Base-by-base conservation (phyloP, 140 eudicot genomes). In the Ambrosia hybrid region DNA sequence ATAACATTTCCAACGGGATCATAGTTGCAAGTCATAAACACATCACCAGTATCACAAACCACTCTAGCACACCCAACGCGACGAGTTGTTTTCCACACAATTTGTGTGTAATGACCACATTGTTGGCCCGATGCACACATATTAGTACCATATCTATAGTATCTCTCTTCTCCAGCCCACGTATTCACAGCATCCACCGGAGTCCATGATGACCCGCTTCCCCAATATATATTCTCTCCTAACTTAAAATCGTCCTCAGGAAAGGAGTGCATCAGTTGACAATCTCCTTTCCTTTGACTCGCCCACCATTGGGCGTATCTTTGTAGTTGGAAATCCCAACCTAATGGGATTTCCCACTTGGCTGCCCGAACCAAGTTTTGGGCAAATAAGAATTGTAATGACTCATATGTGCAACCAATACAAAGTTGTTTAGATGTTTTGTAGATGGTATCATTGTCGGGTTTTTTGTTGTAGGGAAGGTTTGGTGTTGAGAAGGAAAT, bases 181-280 rank as follows among this genome's bases (percentile, higher is more conserved):
- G 83, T 78, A 8, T 77, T 73, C 2, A 91, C 97, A 0, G 97
- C 96, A 38, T 91, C 96, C 10, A 57, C 51, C 1, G 96, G 84
- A 6, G 79, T 81, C 97, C 97, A 91, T 0, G 82, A 58, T 0
- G 91, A 67, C 0, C 96, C 97, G 16, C 94, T 81, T 0, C 96
- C 97, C 97, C 97, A 91, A 45, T 67, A 91, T 49, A 91, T 91
- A 65, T 89, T 88, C 77, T 91, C 97, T 15, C 97, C 96, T 5
- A 90, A 79, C 81, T 85, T 85, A 62, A 88, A 88, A 56, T 74
- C 90, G 5, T 76, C 83, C 67, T 90, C 96, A 0, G 95, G 95
- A 53, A 90, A 91, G 2, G 98, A 92, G 71, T 92, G 98, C 78
- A 75, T 78, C 15, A 85, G 45, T 66, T 52, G 76, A 39, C 96